phyloP scores from a whole-genome alignment of 108 stramenopile genomes.

The Skeletonema potamos region DNA sequence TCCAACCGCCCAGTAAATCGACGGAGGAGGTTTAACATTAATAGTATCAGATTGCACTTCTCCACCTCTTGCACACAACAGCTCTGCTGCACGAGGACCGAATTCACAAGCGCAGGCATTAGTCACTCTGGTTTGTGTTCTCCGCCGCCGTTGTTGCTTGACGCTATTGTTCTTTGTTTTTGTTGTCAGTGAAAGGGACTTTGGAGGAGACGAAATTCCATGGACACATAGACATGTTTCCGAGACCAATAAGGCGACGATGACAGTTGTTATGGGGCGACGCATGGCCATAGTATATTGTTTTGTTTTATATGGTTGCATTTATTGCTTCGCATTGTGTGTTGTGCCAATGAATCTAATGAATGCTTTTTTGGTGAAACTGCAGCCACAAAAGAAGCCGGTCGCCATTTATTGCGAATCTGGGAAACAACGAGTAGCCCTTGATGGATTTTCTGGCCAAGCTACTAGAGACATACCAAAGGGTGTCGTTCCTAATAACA shows the following conservation, averaged over 20 bases:
- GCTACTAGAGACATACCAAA: too few relatives aligned
- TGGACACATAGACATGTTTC: neutral
- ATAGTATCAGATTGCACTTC: neutral
- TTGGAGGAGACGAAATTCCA: neutral
- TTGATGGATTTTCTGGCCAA: too few relatives aligned
- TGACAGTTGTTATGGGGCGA: neutral
- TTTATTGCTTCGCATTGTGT: too few relatives aligned
- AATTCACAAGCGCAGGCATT: neutral
- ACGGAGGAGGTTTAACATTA: neutral
- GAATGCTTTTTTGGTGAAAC: too few relatives aligned
- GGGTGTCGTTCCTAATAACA: too few relatives aligned
- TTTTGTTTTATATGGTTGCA: too few relatives aligned
- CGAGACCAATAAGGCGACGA: neutral
- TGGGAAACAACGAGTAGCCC: neutral
- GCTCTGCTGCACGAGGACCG: neutral
- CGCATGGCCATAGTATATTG: too few relatives aligned
- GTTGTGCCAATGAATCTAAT: too few relatives aligned
- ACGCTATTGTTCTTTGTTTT: too few relatives aligned
- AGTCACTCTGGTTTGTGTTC: neutral
- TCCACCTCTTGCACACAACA: neutral
- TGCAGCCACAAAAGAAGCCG: too few relatives aligned
- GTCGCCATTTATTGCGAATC: neutral
- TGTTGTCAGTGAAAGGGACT: neutral
- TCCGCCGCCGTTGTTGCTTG: neutral
- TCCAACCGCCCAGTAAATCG: constrained; percentile 15